Evolutionary conservation across 208 protist genomes (phyloP), one percentile per base, ranked within the genome.

Genomic region (Wallacemonas sp.): DNA sequence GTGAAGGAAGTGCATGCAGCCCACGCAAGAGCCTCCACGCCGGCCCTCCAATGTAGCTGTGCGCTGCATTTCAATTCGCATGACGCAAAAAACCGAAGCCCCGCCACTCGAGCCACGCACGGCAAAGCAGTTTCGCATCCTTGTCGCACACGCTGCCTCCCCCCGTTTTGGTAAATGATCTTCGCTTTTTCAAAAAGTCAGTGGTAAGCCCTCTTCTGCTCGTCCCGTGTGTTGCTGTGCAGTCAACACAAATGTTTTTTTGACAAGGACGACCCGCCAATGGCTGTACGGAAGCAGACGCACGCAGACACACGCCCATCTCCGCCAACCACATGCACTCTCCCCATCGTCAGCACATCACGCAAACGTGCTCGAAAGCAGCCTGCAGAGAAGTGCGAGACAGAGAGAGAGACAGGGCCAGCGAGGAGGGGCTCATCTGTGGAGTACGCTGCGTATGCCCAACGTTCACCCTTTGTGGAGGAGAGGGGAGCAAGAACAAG

Each of bases 141-240:
- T 6, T 9, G 9, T 19, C 17, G 17, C 9, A 4, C 44, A 49
- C 47, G 47, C 47, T n/a, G 47, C 22, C 47, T 55, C 8, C 19
- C 34, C 8, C n/a, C 47, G 5, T 27, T 19, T 55, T 8, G 24
- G 17, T 5, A 26, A 9, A 17, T 41, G 36, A 41, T 41, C 22
- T 19, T 49, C 19, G 9, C 17, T 14, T 19, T 21, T 49, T 49
- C 17, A 9, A 26, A 22, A n/a, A n/a, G n/a, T n/a, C n/a, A n/a
- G n/a, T 49, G 47, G 31, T 62, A 62, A 62, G 56, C 56, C 56
- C 56, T 62, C 56, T 62, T 62, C 56, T 62, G 56, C 56, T 47
- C 56, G 38, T 55, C 47, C 47, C 47, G 47, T 55, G 47, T 55
- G 47, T 27, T 6, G 47, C 47, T 55, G 47, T 31, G 22, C 47